phyloP scores from a whole-genome alignment of 495 filamentous ascomycete genomes.

The Aspergillus sparsus region DNA sequence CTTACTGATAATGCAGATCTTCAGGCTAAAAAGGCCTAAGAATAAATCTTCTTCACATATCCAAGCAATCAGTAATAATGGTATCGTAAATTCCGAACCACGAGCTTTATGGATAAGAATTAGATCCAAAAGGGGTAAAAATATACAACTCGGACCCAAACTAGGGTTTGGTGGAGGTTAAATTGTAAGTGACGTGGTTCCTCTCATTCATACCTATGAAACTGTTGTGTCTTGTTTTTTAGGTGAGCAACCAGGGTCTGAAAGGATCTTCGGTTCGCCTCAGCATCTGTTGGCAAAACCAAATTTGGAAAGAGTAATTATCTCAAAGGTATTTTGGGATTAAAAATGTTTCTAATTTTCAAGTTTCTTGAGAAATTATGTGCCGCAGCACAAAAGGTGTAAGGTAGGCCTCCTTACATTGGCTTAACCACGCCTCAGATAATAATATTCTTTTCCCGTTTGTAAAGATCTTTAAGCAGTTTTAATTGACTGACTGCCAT shows the following conservation, averaged over 20 bases:
- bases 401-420: not conserved
- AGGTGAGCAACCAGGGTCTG: no score
- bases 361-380: not conserved
- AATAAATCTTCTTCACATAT: not conserved
- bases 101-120: no score
- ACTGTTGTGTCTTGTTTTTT: not conserved
- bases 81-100: not conserved
- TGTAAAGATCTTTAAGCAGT: constrained; percentile 60
- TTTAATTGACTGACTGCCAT: constrained; percentile 59
- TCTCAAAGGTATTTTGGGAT: no score
- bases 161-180: not conserved
- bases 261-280: no score
- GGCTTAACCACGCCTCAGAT: constrained; percentile 34
- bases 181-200: no score
- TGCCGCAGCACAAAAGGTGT: no score
- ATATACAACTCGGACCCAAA: not conserved
- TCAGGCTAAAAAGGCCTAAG: not conserved
- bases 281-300: no score
- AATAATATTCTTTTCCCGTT: constrained; percentile 58
- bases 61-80: not conserved
- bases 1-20: no score
- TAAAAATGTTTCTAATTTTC: not conserved
- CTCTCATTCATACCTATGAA: no score
- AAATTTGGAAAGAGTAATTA: no score
- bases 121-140: no score